A percentile compares a stretch with the other conserved stretches of the same genome.
Evolutionary conservation across 2,329 filamentous ascomycete genomes (phyloP).

Genomic region (Westerdykella aurantiaca): DNA sequence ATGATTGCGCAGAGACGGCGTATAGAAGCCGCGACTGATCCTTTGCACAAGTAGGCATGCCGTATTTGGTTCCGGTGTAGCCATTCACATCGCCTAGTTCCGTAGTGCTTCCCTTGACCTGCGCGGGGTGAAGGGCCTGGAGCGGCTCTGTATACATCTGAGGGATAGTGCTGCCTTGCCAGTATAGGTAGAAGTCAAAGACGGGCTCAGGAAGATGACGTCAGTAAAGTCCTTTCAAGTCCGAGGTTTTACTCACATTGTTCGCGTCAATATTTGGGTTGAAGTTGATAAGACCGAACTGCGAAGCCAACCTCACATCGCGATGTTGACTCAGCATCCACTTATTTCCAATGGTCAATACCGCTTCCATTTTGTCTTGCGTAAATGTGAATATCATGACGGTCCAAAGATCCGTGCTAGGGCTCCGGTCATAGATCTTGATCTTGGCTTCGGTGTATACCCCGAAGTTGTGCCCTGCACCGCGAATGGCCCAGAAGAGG

Average conservation of each 20-base stretch:
- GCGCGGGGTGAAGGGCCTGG: slow-evolving; percentile 10
- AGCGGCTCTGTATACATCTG: slow-evolving; percentile 13
- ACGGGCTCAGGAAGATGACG: slow-evolving; percentile 5
- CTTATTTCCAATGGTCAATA: slow-evolving; percentile 10
- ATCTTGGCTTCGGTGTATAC: slow-evolving; percentile 13
- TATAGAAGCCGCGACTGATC: slow-evolving; percentile 7
- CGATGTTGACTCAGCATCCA: slow-evolving; percentile 10
- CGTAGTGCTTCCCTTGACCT: slow-evolving; percentile 6
- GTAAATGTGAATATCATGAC: slow-evolving; percentile 11
- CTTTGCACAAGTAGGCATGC: slow-evolving; percentile 11
- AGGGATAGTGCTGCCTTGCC: slow-evolving; percentile 14
- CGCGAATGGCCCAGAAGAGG: slow-evolving; percentile 36
- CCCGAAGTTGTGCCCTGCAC: slow-evolving; percentile 33
- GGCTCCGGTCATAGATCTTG: slow-evolving; percentile 13
- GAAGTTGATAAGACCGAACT: slow-evolving; percentile 10
- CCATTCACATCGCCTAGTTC: slow-evolving; percentile 14
- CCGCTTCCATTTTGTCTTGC: slow-evolving; percentile 13
- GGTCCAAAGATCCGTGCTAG: slow-evolving; percentile 9
- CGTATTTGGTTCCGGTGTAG: slow-evolving; percentile 7
- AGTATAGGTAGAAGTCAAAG: slow-evolving; percentile 13
- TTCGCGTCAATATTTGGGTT: slow-evolving; percentile 10
- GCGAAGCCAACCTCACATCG: slow-evolving; percentile 8
- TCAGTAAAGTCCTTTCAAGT: background rate
- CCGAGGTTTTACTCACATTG: slow-evolving; percentile 7
- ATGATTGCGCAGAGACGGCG: slow-evolving; percentile 11